Base-by-base conservation (phyloP, 2,329 filamentous ascomycete genomes). In the Alternaria brassicicola region DNA sequence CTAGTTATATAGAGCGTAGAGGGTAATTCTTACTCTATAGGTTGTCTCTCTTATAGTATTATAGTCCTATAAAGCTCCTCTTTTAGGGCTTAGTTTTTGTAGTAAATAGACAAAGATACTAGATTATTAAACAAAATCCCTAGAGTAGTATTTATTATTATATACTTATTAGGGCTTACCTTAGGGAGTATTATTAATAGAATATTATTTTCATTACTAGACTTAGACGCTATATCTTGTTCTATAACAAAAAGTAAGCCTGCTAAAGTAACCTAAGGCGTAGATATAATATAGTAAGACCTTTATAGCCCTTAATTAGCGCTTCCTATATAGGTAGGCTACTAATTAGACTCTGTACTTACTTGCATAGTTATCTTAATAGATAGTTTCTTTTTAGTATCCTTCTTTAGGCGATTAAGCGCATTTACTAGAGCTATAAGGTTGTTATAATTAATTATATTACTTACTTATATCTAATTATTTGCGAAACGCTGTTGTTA, bases 371-470 rank as follows among this genome's bases (percentile, higher is more conserved):
- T 45, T 49, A n/a, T 28, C 12, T 26, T 49, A 3, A 42, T 48
- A 1, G 52, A 55, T 13, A 55, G 10, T n/a, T 49, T 49, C 52
- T 55, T 12, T 28, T 55, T 10, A n/a, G 43, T 45, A 5, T 49
- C 43, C 36, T 55, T 55, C 43, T 55, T 55, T 4, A 55, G 21
- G 26, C 43, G 36, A 31, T 49, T 21, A 15, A 55, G 52, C 36
- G 52, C 43, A 42, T 55, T 36, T 49, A 55, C 21, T 21, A 55
- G 26, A 3, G 52, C 43, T 49, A 8, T 28, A 55, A 55, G 52
- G 12, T 55, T 36, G 3, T 55, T 28, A 28, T 7, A 31, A 9
- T 55, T n/a, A 5, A 55, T 28, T 36, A 21, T 4, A 49, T 55
- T 7, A 17, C 52, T 55, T n/a, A 19, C 21, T 55, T 55, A 28